Percentiles rank a stretch among this genome's conserved stretches.
Conservation (phyloP, 495 filamentous ascomycete species). For the Hypoxylon crocopeplum region DNA sequence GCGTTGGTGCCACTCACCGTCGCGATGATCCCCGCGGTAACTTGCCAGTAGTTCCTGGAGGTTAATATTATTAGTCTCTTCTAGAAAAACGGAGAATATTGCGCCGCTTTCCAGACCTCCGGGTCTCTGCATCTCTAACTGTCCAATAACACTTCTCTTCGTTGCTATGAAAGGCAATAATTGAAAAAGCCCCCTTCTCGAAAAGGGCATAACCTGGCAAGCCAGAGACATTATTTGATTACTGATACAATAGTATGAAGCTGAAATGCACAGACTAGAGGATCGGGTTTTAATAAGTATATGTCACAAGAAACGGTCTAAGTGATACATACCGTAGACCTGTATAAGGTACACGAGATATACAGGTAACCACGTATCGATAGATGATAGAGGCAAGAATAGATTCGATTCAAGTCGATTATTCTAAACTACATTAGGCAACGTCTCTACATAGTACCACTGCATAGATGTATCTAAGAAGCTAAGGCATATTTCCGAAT, state of each 20-base stretch:
- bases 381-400: too few species aligned
- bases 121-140: slow-evolving; percentile 17
- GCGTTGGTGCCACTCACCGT: slow-evolving; percentile 2
- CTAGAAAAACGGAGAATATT: slow-evolving; percentile 31
- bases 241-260: slow-evolving; percentile 22
- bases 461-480: background rate
- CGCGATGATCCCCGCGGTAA: slow-evolving; percentile 7
- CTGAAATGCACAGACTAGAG: background rate
- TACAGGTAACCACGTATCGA: too few species aligned
- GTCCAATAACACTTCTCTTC: slow-evolving; percentile 21
- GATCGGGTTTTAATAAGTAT: too few species aligned
- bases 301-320: too few species aligned
- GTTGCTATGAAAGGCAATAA: slow-evolving; percentile 24
- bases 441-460: too few species aligned
- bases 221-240: slow-evolving; percentile 29
- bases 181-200: slow-evolving; percentile 21
- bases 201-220: slow-evolving; percentile 16
- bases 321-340: too few species aligned
- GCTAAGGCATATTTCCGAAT: too few species aligned
- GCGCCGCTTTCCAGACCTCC: slow-evolving; percentile 28
- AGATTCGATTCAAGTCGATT: too few species aligned
- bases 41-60: background rate
- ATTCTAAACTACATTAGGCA: too few species aligned
- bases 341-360: too few species aligned
- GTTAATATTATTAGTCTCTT: background rate